Evolutionary conservation across 768 basidiomycete genomes (phyloP), one percentile per base, ranked within the genome.

Genomic region (Tremella fuciformis): DNA sequence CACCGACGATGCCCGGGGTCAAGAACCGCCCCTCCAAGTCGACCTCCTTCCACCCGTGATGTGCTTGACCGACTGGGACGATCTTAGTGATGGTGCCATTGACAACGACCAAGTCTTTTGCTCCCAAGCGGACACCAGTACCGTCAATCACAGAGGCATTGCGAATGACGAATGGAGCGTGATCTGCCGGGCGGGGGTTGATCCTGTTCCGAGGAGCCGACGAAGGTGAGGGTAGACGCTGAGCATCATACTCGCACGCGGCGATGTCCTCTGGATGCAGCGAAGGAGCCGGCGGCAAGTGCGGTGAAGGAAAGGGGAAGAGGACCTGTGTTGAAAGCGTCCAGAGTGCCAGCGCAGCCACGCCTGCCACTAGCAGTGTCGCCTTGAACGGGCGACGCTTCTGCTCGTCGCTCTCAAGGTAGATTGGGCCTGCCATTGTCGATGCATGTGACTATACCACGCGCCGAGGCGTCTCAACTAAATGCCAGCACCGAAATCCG

Each of bases 241-340:
- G 29, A 11, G 11, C 29, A 34, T 34, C 29, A 34, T 34, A 34
- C 29, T 34, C 29, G 29, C 29, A 34, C 29, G 29, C 29, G 6
- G 29, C 29, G 11, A 48, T 25, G 55, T 13, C 25, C 34, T 13
- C 47, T 15, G 19, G 53, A n/a, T 13, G 34, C 19, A 44, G 47
- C 15, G 58, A 22, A 42, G 41, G 48, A 50, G 46, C 8, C 13
- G 40, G 4, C 46, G 26, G 55, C 26, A 40, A 44, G 21, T 38
- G 58, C 24, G 25, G 37, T 25, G 53, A 58, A 24, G 51, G 26
- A 46, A 44, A 57, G 41, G 39, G 34, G 41, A 39, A 40, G 6
- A 39, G 19, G 19, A 42, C 7, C 13, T 18, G 25, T 16, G 19
- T 24, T 8, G 42, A 16, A 19, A 42, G 38, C 21, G n/a, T 42